These are phyloP conservation scores for Coniochaeta sp. DNA, from an alignment of 2,329 filamentous ascomycete species.

Conservation along the genomic window DNA sequence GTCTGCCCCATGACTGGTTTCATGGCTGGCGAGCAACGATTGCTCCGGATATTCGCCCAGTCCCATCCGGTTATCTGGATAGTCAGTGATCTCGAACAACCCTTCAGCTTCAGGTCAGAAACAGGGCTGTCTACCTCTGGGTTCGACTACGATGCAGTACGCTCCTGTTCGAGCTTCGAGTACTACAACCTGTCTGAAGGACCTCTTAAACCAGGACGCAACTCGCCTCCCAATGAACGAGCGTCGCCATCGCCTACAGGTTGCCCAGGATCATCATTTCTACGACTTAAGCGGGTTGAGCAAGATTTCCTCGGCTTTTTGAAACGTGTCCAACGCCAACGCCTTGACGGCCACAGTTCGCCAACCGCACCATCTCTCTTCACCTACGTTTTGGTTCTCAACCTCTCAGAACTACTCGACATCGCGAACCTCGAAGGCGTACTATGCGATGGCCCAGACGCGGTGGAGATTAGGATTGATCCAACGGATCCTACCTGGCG, in stretches of 20 bases:
- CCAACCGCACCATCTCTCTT: background rate
- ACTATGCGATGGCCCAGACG: background rate
- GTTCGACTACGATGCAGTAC: background rate
- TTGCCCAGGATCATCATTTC: background rate
- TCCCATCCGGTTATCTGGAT: background rate
- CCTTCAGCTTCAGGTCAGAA: background rate
- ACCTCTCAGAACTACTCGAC: background rate
- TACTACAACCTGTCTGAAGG: background rate
- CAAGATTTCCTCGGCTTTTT: background rate
- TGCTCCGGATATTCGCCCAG: background rate
- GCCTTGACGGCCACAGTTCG: background rate
- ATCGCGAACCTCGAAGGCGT: background rate
- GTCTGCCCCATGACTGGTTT: background rate
- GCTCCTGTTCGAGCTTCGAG: background rate
- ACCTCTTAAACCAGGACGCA: background rate
- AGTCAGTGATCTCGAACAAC: background rate
- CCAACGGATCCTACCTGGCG: background rate
- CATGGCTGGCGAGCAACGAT: background rate
- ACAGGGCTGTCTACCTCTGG: too few species aligned
- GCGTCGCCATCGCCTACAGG: background rate
- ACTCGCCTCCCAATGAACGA: background rate
- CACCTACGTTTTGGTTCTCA: background rate
- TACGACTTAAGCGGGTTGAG: background rate
- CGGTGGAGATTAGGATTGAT: background rate
- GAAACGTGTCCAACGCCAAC: too few species aligned